Evolutionary conservation across 116 monocot species (phyloP), one percentile per base, ranked within the genome.

Genomic region (Zostera marina): DNA sequence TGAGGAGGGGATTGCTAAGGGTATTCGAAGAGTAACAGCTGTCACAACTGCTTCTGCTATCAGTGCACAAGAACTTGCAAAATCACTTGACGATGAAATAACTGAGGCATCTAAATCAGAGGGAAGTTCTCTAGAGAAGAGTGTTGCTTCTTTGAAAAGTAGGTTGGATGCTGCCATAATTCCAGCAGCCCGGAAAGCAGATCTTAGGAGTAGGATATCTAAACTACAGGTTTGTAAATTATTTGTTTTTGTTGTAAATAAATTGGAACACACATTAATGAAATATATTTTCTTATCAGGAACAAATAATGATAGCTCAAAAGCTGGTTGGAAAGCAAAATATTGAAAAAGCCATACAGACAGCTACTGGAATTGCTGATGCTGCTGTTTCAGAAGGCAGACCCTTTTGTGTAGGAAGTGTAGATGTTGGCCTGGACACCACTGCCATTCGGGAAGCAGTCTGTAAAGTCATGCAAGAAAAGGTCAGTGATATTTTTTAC

Each of bases 1-100:
- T 46, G 98, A 98, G 65, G 98, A 90, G 63, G 98, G 98, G 63
- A 98, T 98, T 73, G 90, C 98, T 4, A 98, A 98, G 67, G 98
- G 98, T 52, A 65, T 90, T 60, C 64, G 90, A 49, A 83, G 98
- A 74, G 74, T 98, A 44, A 90, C 83, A 55, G 98, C 98, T 60
- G 98, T 98, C 41, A 98, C 90, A 55, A 77, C 80, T 49, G 90
- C 76, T 12, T 76, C 54, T 77, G 98, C 98, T 40, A 69, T 79
- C 54, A 64, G 64, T 25, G 98, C 98, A 58, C 70, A 57, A 32
- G 70, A 81, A 14, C 63, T 81, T 59, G 98, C 98, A 11, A 16
- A 17, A 8, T 86, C 86, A 59, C 57, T 98, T 71, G 76, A 76
- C 64, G 57, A 67, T 71, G 86, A 90, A 63, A 86, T 98, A 52